Evolutionary conservation across 805 yeast species (phyloP), one percentile per base, ranked within the genome.

Genomic region (Lachancea nothofagi): DNA sequence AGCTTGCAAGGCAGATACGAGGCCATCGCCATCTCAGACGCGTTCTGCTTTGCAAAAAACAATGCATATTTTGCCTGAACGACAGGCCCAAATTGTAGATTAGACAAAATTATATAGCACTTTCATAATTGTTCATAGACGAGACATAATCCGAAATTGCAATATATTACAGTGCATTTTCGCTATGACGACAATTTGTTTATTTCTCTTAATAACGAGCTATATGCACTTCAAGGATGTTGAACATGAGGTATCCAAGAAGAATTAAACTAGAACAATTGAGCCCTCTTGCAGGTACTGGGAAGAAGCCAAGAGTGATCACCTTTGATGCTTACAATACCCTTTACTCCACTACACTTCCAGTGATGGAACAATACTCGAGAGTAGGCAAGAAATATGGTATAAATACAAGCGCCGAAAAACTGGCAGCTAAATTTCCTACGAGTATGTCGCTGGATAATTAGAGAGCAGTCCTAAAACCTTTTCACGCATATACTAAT

Each of bases 1-100:
- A 83, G 85, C 49, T 65, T 86, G 48, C 96, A 89, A 59, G 99
- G 99, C 33, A 82, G 86, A 3, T 93, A 93, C 56, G 96, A 89
- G 61, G 97, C 97, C 5, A 74, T 87, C 31, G 88, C 82, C 55
- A 77, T 93, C n/a, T 76, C 77, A 32, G 99, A 93, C 64, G 82
- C 84, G 7, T 83, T 67, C 61, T 93, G 99, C 69, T 65, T 59
- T 38, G 71, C 72, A 10, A 65, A 70, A 50, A 69, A 66, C 40
- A 70, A 67, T 38, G 61, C 61, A 36, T 59, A 53, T 30, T 57
- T 55, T 38, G 32, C 32, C 29, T 35, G 32, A 28, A 14, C 31
- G 9, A 14, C n/a, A 5, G 19, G 18, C 12, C 15, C 31, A 28
- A 5, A 9, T 34, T 34, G 37, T 34, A 34, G 24, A 25, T 24